phyloP scores from a whole-genome alignment of 768 basidiomycete genomes.

The Podaxis carcinomalis region DNA sequence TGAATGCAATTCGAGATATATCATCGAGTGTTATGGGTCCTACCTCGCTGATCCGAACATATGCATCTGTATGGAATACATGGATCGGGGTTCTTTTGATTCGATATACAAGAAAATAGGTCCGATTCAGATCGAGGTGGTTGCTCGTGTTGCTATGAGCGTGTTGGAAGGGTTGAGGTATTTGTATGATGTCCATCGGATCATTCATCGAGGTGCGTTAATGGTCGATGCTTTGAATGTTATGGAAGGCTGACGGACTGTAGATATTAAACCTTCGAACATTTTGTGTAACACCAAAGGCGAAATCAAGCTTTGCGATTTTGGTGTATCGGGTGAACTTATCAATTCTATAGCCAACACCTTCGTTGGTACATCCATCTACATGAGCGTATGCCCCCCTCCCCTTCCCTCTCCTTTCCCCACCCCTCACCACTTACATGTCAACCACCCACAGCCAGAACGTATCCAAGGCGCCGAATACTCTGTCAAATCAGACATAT shows the following conservation, averaged over 20 bases:
- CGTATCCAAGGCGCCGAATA: slow-evolving; percentile 98
- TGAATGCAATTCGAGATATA: slow-evolving; percentile 88
- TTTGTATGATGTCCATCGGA: slow-evolving; percentile 93
- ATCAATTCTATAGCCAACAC: slow-evolving; percentile 99
- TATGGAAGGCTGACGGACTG: neutral
- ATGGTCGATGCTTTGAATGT: neutral
- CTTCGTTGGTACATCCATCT: slow-evolving; percentile 97
- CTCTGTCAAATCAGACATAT: slow-evolving; percentile 97
- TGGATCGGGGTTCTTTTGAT: slow-evolving; percentile 93
- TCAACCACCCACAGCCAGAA: slow-evolving; percentile 65
- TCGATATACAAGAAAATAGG: slow-evolving; percentile 95
- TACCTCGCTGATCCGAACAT: slow-evolving; percentile 97
- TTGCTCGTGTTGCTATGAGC: slow-evolving; percentile 90
- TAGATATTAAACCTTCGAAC: slow-evolving; percentile 99
- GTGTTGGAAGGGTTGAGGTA: slow-evolving; percentile 95
- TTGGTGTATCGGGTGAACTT: slow-evolving; percentile 97
- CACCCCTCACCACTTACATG: slow-evolving; percentile 3
- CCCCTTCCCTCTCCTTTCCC: neutral
- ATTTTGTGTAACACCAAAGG: slow-evolving; percentile 93
- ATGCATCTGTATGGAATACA: slow-evolving; percentile 97
- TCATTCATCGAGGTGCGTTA: slow-evolving; percentile 95
- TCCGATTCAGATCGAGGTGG: slow-evolving; percentile 85
- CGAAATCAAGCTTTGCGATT: slow-evolving; percentile 98
- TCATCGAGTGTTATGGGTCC: slow-evolving; percentile 96
- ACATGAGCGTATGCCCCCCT: slow-evolving; percentile 87